Conservation (phyloP, 2,329 filamentous ascomycete genomes). For the Ophiostoma novo-ulmi region DNA sequence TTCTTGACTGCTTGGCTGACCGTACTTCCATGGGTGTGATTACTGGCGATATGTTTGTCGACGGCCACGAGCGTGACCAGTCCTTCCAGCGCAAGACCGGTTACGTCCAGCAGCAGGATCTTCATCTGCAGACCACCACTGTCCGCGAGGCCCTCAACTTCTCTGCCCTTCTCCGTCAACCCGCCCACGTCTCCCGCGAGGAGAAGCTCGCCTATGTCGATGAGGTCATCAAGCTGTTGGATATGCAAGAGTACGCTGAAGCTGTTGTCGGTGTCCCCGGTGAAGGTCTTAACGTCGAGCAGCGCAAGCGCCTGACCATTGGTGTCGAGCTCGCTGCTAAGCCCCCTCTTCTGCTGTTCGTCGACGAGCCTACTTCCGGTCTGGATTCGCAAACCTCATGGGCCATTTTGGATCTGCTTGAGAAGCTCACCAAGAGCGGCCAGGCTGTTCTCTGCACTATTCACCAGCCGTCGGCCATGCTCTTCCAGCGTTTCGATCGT, state of each 20-base stretch:
- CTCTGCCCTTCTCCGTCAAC: slow-evolving; percentile 79
- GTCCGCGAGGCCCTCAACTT: slow-evolving; percentile 86
- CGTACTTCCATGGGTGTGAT: slow-evolving; percentile 87
- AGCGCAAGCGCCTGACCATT: slow-evolving; percentile 71
- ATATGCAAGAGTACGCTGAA: slow-evolving; percentile 86
- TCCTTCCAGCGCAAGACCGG: slow-evolving; percentile 91
- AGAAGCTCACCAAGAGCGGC: slow-evolving; percentile 82
- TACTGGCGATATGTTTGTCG: slow-evolving; percentile 71
- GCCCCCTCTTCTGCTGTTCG: slow-evolving; percentile 80
- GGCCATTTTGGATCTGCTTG: slow-evolving; percentile 81
- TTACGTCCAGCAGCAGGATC: slow-evolving; percentile 88
- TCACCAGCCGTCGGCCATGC: slow-evolving; percentile 91
- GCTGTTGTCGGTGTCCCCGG: slow-evolving; percentile 86
- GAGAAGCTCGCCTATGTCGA: slow-evolving; percentile 89
- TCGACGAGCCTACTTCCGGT: slow-evolving; percentile 93
- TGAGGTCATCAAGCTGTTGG: slow-evolving; percentile 83
- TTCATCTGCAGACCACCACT: slow-evolving; percentile 80
- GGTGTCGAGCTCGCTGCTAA: slow-evolving; percentile 85
- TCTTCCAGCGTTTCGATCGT: slow-evolving; percentile 86
- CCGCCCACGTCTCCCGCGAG: slow-evolving; percentile 60
- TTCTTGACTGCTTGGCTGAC: slow-evolving; percentile 79
- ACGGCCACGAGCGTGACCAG: slow-evolving; percentile 62
- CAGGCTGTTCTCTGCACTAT: slow-evolving; percentile 96
- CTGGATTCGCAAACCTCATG: slow-evolving; percentile 90
- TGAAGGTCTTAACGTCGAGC: slow-evolving; percentile 71